Evolutionary conservation across 768 basidiomycete genomes (phyloP).

Genomic region (Tylopilus felleus): DNA sequence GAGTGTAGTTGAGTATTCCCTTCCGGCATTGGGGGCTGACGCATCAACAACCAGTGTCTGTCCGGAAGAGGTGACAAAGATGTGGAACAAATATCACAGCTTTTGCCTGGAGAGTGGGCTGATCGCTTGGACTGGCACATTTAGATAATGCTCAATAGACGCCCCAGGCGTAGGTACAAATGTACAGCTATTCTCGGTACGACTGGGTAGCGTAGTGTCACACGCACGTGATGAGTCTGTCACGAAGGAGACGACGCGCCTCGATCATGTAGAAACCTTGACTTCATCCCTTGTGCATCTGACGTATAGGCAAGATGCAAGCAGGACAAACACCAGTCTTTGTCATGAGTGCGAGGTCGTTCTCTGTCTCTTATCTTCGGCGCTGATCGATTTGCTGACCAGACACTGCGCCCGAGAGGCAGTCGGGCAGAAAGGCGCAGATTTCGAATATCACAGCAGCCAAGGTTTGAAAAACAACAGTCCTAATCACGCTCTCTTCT

Average conservation of each 20-base stretch:
- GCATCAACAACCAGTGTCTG: neutral
- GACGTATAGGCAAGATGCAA: slow-evolving; percentile 19
- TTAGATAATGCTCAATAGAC: neutral
- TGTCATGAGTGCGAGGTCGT: slow-evolving; percentile 63
- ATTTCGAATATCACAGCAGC: slow-evolving; percentile 96
- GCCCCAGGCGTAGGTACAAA: neutral
- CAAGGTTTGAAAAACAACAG: slow-evolving; percentile 53
- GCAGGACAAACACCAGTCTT: slow-evolving; percentile 72
- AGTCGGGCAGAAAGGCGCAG: slow-evolving; percentile 93
- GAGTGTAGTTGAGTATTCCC: neutral
- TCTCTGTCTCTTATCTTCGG: neutral
- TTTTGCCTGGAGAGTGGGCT: neutral
- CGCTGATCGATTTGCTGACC: neutral
- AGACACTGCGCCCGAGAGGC: slow-evolving; percentile 94
- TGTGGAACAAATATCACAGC: neutral
- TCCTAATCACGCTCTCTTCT: neutral
- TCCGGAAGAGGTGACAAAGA: neutral
- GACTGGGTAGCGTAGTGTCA: neutral
- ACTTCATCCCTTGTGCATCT: neutral
- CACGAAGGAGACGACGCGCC: neutral
- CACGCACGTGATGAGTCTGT: neutral
- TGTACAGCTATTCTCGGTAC: neutral
- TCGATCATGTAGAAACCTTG: neutral
- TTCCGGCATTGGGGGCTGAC: neutral
- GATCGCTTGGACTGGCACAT: neutral